phyloP scores from a whole-genome alignment of 2,329 filamentous ascomycete species.

The Aureobasidium sp. region DNA sequence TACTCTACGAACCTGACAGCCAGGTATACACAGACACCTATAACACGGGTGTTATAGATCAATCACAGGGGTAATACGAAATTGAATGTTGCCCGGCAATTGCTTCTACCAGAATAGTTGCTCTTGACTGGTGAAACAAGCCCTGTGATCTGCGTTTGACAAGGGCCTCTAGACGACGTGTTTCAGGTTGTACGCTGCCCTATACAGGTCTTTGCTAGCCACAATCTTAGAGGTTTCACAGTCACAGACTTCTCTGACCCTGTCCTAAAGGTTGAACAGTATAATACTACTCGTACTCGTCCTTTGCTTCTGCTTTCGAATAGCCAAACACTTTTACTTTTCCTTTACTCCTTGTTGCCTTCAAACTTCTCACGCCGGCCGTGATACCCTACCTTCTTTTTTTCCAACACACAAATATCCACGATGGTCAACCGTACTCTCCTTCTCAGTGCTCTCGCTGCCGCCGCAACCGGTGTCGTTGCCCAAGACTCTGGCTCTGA shows the following conservation, averaged over 20 bases:
- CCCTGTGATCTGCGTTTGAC: background rate
- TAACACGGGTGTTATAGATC: background rate
- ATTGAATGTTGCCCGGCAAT: background rate
- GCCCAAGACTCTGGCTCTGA: background rate
- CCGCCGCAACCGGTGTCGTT: background rate
- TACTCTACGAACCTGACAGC: background rate
- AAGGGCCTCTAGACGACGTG: background rate
- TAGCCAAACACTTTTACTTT: background rate
- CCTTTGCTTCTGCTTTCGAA: background rate
- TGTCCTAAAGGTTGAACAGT: background rate
- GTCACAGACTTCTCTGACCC: background rate
- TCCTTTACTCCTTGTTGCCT: background rate
- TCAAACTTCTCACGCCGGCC: background rate
- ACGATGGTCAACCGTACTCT: constrained; percentile 2
- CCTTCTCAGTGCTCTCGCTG: background rate
- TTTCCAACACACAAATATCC: background rate
- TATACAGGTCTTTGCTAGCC: background rate
- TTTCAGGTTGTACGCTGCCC: background rate
- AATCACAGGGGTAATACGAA: background rate
- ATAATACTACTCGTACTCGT: background rate
- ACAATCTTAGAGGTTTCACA: background rate
- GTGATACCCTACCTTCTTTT: background rate
- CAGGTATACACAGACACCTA: background rate
- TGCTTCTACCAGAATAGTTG: background rate
- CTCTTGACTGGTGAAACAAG: background rate